A percentile compares a stretch with the other conserved stretches of the same genome.
Evolutionary conservation across 768 basidiomycete genomes (phyloP).

Genomic region (Tricholoma hemisulphureum): DNA sequence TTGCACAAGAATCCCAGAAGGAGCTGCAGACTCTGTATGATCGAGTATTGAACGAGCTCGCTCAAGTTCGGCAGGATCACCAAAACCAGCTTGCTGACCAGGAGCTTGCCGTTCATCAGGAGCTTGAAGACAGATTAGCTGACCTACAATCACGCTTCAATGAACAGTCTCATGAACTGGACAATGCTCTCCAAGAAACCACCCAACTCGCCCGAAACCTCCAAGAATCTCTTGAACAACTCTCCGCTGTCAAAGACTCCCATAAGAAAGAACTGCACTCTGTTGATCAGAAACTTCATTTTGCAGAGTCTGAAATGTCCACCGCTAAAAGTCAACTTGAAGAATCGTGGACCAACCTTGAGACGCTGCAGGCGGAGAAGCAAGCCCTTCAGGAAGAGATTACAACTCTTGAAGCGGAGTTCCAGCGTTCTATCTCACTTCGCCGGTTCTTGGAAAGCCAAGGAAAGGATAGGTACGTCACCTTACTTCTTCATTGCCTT

Average conservation of each 20-base stretch:
- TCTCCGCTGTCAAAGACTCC: conserved; percentile 29
- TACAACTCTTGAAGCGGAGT: conserved; percentile 61
- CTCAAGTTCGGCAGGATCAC: conserved; percentile 26
- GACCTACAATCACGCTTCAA: conserved; percentile 36
- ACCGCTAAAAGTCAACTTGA: conserved; percentile 41
- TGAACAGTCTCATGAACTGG: conserved; percentile 35
- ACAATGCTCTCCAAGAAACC: conserved; percentile 37
- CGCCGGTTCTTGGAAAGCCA: conserved; percentile 63
- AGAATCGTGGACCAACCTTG: conserved; percentile 34
- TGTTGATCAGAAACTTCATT: conserved; percentile 23
- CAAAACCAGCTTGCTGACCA: conserved; percentile 31
- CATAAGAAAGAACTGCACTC: conserved; percentile 33
- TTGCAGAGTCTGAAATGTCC: conserved; percentile 36
- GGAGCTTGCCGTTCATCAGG: conserved; percentile 21
- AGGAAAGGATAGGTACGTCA: conserved; percentile 55
- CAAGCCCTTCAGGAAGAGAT: conserved; percentile 50
- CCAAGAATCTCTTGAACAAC: conserved; percentile 36
- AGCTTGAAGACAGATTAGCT: conserved; percentile 34
- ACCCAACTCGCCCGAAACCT: conserved; percentile 38
- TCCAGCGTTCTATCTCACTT: conserved; percentile 61
- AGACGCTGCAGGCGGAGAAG: conserved; percentile 49
- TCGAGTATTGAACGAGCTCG: conserved; percentile 15
- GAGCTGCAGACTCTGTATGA: conserved; percentile 13
- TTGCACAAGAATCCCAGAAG: conserved; percentile 16
- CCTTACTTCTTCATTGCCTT: not conserved